Conservation (phyloP, 805 yeast genomes). For the Naumovozyma dairenensis region DNA sequence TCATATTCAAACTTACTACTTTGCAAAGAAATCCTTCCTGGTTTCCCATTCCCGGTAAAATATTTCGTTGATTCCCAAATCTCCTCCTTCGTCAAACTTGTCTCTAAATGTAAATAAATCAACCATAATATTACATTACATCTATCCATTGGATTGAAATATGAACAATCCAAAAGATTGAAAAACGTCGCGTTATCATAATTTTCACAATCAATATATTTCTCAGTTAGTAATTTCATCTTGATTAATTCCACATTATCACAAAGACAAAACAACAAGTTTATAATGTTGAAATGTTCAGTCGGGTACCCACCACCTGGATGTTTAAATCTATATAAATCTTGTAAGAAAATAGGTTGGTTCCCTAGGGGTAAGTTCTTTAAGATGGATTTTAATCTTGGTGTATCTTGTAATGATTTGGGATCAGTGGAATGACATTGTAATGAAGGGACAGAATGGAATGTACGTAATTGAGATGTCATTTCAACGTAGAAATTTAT, state of each 20-base stretch:
- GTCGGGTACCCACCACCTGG: conserved; percentile 40
- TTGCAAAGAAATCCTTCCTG: conserved; percentile 4
- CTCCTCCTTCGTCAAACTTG: conserved; percentile 46
- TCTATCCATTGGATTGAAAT: conserved; percentile 53
- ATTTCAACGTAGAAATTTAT: conserved; percentile 90
- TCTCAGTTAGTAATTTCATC: conserved; percentile 19
- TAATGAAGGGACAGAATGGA: conserved; percentile 84
- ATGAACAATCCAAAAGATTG: conserved; percentile 60
- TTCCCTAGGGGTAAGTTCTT: conserved; percentile 36
- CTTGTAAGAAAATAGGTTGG: conserved; percentile 35
- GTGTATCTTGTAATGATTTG: conserved; percentile 89
- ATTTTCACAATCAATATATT: conserved; percentile 11
- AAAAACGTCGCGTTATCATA: conserved; percentile 41
- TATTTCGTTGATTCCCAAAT: conserved; percentile 24
- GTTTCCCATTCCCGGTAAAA: conserved; percentile 10
- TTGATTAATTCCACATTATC: conserved; percentile 49
- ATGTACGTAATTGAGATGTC: conserved; percentile 87
- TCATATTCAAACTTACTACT: conserved; percentile 14
- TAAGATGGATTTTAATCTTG: conserved; percentile 78
- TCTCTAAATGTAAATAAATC: conserved; percentile 69
- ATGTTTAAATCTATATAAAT: conserved; percentile 58
- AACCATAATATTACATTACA: conserved; percentile 76
- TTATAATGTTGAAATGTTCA: conserved; percentile 52
- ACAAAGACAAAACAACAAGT: conserved; percentile 64
- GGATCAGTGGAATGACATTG: conserved; percentile 44